These are phyloP conservation scores for Glonium stellatum DNA, from an alignment of 495 filamentous ascomycete species.

Conservation along the genomic window DNA sequence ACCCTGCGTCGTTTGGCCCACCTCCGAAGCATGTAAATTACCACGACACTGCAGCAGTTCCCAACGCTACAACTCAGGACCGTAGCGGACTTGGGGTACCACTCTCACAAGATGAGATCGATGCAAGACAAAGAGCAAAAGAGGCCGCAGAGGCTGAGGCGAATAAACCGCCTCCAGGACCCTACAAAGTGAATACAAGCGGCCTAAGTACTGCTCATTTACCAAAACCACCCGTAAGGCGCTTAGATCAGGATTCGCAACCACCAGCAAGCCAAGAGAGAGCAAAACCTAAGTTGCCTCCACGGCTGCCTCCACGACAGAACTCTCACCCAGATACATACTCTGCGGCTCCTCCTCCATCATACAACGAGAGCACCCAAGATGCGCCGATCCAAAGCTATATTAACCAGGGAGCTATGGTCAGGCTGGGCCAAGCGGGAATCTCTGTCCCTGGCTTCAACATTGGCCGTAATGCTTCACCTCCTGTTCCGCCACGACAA, in stretches of 20 bases:
- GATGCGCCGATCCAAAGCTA: conserved; percentile 34
- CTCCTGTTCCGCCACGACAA: conserved; percentile 24
- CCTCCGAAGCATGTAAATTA: conserved; percentile 67
- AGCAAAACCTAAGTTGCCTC: conserved; percentile 55
- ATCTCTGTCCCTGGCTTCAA: conserved; percentile 76
- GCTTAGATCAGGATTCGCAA: conserved; percentile 44
- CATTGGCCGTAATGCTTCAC: conserved; percentile 47
- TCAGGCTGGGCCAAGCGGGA: conserved; percentile 66
- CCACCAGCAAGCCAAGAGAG: conserved; percentile 30
- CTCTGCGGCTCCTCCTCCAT: conserved; percentile 47
- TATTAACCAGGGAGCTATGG: conserved; percentile 63
- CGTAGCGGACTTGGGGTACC: conserved; percentile 45
- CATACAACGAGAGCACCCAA: conserved; percentile 41
- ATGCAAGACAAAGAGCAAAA: conserved; percentile 31
- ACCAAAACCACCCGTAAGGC: conserved; percentile 61
- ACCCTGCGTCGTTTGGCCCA: conserved; percentile 77
- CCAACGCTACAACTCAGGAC: conserved; percentile 45
- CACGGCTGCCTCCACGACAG: conserved; percentile 66
- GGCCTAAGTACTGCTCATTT: conserved; percentile 61
- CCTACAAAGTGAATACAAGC: conserved; percentile 64
- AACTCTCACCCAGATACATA: conserved; percentile 43
- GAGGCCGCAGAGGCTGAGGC: conserved; percentile 24
- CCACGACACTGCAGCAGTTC: conserved; percentile 42
- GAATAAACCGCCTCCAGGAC: conserved; percentile 49
- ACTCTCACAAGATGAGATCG: conserved; percentile 39